Evolutionary conservation across 1,139 yeast genomes (phyloP).

Genomic region (Arxiozyma heterogenica): DNA sequence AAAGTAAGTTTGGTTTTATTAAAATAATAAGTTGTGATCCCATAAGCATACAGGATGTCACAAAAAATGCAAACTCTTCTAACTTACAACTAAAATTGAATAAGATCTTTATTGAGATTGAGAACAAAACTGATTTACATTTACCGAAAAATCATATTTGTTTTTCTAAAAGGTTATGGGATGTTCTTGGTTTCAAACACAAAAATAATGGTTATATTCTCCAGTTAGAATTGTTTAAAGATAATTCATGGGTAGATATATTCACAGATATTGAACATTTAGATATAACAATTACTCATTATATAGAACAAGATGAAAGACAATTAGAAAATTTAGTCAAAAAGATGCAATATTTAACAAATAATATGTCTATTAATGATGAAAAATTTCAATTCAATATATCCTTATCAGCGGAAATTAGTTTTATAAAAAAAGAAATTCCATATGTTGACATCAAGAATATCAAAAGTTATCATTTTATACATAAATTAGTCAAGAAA

Average conservation of each 20-base stretch:
- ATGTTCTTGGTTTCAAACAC: conserved; percentile 43
- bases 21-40: conserved; percentile 24
- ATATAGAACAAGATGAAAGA: conserved; percentile 1
- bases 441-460: not conserved
- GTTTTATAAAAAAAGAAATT: not conserved
- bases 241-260: conserved; percentile 2
- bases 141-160: conserved; percentile 42
- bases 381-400: not conserved
- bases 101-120: not conserved
- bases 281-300: not conserved
- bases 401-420: not conserved
- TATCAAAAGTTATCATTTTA: not conserved
- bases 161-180: conserved; percentile 46
- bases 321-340: conserved; percentile 4
- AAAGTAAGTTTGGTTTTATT: conserved; percentile 41
- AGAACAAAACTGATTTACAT: not conserved
- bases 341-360: conserved; percentile 11
- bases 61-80: not conserved
- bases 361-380: conserved; percentile 9
- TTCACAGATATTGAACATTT: not conserved
- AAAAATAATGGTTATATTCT: conserved; percentile 17
- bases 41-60: not conserved
- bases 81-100: not conserved
- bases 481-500: not conserved
- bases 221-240: conserved; percentile 13